Evolutionary conservation across 163 green algal species (phyloP).

Genomic region (Volvox carteri): DNA sequence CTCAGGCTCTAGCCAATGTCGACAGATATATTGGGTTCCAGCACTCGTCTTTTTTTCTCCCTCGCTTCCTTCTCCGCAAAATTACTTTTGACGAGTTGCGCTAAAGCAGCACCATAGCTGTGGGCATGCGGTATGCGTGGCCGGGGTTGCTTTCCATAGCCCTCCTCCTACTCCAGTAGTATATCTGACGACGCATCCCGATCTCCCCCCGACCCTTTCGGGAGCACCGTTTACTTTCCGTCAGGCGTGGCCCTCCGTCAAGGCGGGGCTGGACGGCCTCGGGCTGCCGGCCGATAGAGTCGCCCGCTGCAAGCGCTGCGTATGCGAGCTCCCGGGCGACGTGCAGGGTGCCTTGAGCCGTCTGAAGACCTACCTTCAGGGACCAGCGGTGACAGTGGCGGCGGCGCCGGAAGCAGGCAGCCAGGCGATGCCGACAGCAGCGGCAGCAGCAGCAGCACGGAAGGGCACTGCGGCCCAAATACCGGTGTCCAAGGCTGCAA

Average conservation of each 20-base stretch:
- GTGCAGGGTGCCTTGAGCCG: neutral
- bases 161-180: too few species aligned
- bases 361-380: slow-evolving; percentile 11
- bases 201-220: too few species aligned
- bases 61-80: too few species aligned
- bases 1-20: too few species aligned
- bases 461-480: neutral
- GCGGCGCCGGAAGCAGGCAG: neutral
- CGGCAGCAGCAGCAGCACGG: neutral
- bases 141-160: too few species aligned
- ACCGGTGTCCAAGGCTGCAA: slow-evolving; percentile 5
- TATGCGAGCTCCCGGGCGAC: slow-evolving; percentile 68
- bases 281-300: slow-evolving; percentile 68
- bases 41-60: too few species aligned
- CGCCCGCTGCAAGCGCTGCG: slow-evolving; percentile 71
- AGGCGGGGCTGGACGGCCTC: slow-evolving; percentile 78
- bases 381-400: slow-evolving; percentile 16
- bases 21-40: too few species aligned
- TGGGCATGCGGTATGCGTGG: too few species aligned
- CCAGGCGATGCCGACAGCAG: neutral
- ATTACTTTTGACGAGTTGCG: too few species aligned
- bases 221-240: neutral
- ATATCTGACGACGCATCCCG: too few species aligned
- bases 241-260: slow-evolving; percentile 71
- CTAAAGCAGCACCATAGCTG: too few species aligned